These are phyloP conservation scores for Cardiospermum halicacabum DNA, from an alignment of 345 rosid genomes.

Conservation along the genomic window DNA sequence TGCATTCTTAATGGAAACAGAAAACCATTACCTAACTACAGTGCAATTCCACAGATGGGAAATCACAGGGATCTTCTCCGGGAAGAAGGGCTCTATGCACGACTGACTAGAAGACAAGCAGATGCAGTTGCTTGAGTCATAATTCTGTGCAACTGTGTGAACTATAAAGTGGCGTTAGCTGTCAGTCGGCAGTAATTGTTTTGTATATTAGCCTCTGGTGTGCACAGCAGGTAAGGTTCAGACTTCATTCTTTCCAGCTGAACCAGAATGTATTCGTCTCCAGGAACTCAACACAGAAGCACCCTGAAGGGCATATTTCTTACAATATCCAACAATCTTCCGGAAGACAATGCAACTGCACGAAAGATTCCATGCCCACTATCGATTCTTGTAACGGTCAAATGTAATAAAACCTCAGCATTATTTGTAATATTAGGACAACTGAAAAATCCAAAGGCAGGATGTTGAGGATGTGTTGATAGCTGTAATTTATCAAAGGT, in stretches of 20 bases:
- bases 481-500: not conserved
- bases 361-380: not conserved
- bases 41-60: conserved; percentile 52
- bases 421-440: not conserved
- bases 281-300: not conserved
- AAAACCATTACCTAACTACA: not conserved
- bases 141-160: conserved; percentile 18
- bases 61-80: conserved; percentile 72
- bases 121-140: conserved; percentile 78
- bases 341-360: not conserved
- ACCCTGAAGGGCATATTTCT: not conserved
- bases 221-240: not conserved
- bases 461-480: not conserved
- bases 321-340: not conserved
- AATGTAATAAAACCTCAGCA: not conserved
- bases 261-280: not conserved
- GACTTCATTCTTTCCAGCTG: conserved; percentile 14
- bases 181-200: not conserved
- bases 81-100: conserved; percentile 74
- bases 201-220: not conserved
- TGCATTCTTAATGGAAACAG: not conserved
- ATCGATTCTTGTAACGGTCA: conserved; percentile 1
- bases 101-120: conserved; percentile 76
- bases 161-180: not conserved
- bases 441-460: not conserved